A percentile compares a stretch with the other conserved stretches of the same genome.
These are phyloP conservation scores for Heritiera littoralis DNA, from an alignment of 345 rosid genomes.

Conservation along the genomic window DNA sequence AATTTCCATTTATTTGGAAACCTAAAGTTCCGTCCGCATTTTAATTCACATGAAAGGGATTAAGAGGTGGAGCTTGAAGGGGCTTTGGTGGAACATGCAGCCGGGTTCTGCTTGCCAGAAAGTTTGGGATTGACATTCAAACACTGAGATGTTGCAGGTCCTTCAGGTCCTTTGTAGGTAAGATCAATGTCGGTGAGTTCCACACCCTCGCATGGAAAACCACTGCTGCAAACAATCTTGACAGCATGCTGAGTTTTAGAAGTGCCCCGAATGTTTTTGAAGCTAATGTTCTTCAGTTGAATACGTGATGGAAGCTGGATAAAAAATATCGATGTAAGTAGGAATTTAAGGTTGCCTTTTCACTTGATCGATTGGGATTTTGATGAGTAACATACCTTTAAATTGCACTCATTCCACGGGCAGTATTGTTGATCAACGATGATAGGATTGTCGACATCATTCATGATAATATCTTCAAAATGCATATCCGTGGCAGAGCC, in stretches of 20 bases:
- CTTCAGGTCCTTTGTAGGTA: slow-evolving; percentile 8
- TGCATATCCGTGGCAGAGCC: too few species aligned
- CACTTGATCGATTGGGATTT: too few species aligned
- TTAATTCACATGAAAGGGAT: too few species aligned
- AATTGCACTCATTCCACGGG: too few species aligned
- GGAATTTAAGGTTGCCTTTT: too few species aligned
- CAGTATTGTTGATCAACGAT: too few species aligned
- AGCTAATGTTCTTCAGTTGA: slow-evolving; percentile 24
- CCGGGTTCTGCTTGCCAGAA: slow-evolving; percentile 25
- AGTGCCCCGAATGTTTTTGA: slow-evolving; percentile 38
- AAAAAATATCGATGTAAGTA: background rate
- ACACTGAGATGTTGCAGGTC: slow-evolving; percentile 17
- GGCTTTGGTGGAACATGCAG: slow-evolving; percentile 10
- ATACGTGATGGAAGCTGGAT: slow-evolving; percentile 28
- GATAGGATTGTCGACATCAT: too few species aligned
- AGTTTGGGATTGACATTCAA: slow-evolving; percentile 25
- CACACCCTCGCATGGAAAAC: slow-evolving; percentile 26
- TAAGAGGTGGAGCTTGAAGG: too few species aligned
- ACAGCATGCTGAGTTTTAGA: slow-evolving; percentile 16
- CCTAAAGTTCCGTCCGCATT: too few species aligned
- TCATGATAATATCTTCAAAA: too few species aligned
- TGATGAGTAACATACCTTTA: too few species aligned
- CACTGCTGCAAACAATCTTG: slow-evolving; percentile 30
- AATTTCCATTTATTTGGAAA: background rate
- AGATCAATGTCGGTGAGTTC: slow-evolving; percentile 32